Evolutionary conservation across 2,329 filamentous ascomycete genomes (phyloP), one percentile per base, ranked within the genome.

Genomic region (Pseudogymnoascus verrucosus): DNA sequence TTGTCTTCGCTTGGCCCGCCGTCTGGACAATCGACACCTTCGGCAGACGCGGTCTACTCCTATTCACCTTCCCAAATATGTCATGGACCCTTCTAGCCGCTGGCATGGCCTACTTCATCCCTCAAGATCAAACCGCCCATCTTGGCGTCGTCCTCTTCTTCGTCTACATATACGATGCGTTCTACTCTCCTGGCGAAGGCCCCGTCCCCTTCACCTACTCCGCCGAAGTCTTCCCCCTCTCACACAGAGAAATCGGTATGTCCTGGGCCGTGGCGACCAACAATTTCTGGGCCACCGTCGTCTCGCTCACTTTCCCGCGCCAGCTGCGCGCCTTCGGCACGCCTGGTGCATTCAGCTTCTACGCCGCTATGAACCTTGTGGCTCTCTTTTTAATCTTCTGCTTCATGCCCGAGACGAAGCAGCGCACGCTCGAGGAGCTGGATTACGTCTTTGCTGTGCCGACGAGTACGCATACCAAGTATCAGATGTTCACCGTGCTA

Each of bases 51-150:
- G 76, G 82, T 14, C 77, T 89, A 14, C 78, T 88, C 1, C 75
- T 87, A 0, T 87, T 88, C 73, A 88, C 86, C 2, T 88, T 88
- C 71, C 85, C 85, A 0, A 79, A 87, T 65, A 88, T 88, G 85
- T 82, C 82, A 11, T 87, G 85, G 84, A 85, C 84, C 4, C 74
- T 88, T n/a, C 77, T 88, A 0, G 82, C 83, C 0, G 84, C 83
- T n/a, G 85, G 83, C 4, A 78, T 88, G 57, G 84, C 80, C 68
- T 84, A 83, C 61, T 77, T 82, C 40, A 79, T 86, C 19, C 71
- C 42, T 0, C 67, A 69, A 10, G 66, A 70, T 0, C 74, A 67
- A 11, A 75, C 65, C 1, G 80, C 79, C 2, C 80, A 82, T 69
- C 71, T 83, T 11, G 83, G 75, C 0, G 72, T 74, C 87, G 85